Evolutionary conservation across 2,329 filamentous ascomycete species (phyloP), one percentile per base, ranked within the genome.

Genomic region (Fusarium lateritium): DNA sequence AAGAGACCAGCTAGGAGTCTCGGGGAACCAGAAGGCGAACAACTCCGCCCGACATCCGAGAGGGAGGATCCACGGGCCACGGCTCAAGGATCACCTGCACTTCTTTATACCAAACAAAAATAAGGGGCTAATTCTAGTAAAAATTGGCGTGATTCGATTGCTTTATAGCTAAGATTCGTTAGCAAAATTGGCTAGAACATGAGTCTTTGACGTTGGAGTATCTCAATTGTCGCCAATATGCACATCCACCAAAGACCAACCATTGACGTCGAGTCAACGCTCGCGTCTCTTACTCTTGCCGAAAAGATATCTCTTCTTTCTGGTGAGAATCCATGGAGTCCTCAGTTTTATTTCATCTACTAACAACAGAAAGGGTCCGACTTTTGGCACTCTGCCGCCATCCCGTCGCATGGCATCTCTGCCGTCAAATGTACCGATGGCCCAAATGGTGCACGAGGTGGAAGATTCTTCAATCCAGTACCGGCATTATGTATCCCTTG

Each of bases 401-500:
- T 65, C 5, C 38, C 62, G 1, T 22, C 60, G 4, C 60, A 50
- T 21, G 45, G 10, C 1, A 46, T 65, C 9, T 31, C 62, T 1
- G 38, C 62, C 0, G 5, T 65, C 13, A 65, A 65, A 59, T 65
- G 60, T 13, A 65, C 62, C 2, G 67, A 70, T 8, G 67, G 67
- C 1, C 67, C 67, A 1, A 70, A 70, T 6, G 67, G 67, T 8
- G 67, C 67, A 4, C 44, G 67, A 7, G 67, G 67, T 7, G 56
- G 42, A 4, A 43, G 58, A 1, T 70, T 70, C 45, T 65, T 70
- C 10, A 67, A 70, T 17, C 62, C 58, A 4, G 43, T 65, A 5
- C 53, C 66, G 1, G 67, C 55, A 17, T 36, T 67, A n/a, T 70
- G 67, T 11, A 57, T 70, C 2, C 67, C 67, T 17, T 72, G 70